Evolutionary conservation across 2,329 filamentous ascomycete species (phyloP).

Genomic region (Trichophaea hybrida): DNA sequence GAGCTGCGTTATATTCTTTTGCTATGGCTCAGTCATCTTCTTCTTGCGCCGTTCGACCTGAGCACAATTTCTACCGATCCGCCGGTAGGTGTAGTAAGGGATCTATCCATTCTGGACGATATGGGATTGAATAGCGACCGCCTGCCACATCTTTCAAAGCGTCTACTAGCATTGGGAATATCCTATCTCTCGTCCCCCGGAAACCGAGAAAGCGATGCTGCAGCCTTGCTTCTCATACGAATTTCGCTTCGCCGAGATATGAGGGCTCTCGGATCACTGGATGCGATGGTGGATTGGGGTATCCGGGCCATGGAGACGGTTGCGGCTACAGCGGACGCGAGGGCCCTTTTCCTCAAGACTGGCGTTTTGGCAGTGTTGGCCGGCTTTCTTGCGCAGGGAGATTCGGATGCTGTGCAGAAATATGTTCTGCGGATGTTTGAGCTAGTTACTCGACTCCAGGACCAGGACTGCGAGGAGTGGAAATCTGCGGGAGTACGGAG

Average conservation of each 20-base stretch:
- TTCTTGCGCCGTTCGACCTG: slow-evolving; percentile 80
- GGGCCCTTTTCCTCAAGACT: slow-evolving; percentile 23
- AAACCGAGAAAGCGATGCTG: slow-evolving; percentile 69
- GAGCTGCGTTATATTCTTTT: slow-evolving; percentile 78
- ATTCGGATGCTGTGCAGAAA: slow-evolving; percentile 6
- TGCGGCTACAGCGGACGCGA: slow-evolving; percentile 23
- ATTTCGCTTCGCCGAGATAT: slow-evolving; percentile 77
- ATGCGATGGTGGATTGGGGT: slow-evolving; percentile 52
- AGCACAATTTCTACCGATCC: slow-evolving; percentile 53
- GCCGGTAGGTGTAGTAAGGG: slow-evolving; percentile 33
- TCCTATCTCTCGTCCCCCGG: slow-evolving; percentile 59
- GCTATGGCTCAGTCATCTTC: slow-evolving; percentile 71
- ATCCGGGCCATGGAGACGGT: slow-evolving; percentile 12
- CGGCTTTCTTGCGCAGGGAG: slow-evolving; percentile 24
- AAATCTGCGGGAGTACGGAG: slow-evolving; percentile 15
- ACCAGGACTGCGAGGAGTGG: slow-evolving; percentile 15
- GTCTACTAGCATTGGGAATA: slow-evolving; percentile 56
- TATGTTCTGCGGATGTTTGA: slow-evolving; percentile 10
- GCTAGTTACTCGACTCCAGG: slow-evolving; percentile 12
- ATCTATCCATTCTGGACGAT: slow-evolving; percentile 36
- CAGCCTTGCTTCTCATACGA: slow-evolving; percentile 67
- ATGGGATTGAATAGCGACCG: slow-evolving; percentile 21
- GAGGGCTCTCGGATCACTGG: slow-evolving; percentile 58
- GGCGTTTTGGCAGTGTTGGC: slow-evolving; percentile 22
- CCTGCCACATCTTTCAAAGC: slow-evolving; percentile 54